These are phyloP conservation scores for Aspergillus hancockii DNA, from an alignment of 495 filamentous ascomycete species.

Conservation along the genomic window DNA sequence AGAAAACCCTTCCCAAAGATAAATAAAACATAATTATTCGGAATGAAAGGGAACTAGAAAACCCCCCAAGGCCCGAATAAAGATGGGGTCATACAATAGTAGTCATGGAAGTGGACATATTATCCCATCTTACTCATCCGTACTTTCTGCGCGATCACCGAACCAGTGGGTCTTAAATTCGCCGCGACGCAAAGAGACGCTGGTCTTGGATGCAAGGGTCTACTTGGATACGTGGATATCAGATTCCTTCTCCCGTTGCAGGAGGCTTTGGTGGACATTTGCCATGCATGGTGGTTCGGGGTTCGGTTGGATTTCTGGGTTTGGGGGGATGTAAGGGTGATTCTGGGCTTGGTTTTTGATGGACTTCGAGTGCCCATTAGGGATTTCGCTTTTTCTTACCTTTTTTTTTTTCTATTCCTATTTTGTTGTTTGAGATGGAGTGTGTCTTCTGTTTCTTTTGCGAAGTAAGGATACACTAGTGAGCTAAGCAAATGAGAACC, in stretches of 20 bases:
- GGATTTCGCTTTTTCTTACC: not conserved
- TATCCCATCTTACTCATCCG: not conserved
- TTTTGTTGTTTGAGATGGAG: too few relatives aligned
- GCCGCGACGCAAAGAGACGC: not conserved
- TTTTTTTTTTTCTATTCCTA: not conserved
- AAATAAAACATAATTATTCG: not conserved
- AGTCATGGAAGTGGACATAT: not conserved
- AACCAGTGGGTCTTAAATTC: slow-evolving; percentile 1
- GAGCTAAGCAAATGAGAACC: too few relatives aligned
- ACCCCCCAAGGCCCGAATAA: not conserved
- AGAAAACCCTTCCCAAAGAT: not conserved
- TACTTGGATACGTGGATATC: slow-evolving; percentile 6
- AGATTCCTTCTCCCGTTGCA: slow-evolving; percentile 1
- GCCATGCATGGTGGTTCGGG: not conserved
- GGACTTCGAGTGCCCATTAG: too few relatives aligned
- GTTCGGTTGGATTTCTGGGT: not conserved
- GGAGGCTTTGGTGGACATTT: not conserved
- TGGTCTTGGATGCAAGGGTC: slow-evolving; percentile 1
- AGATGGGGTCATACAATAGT: not conserved
- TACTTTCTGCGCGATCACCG: not conserved
- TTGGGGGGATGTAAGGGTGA: not conserved
- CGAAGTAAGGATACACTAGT: too few relatives aligned
- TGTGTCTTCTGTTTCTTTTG: not conserved
- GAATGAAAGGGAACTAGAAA: not conserved
- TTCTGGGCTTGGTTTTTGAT: not conserved